Base-by-base conservation (phyloP, 2,329 filamentous ascomycete genomes). In the Coniochaeta prunicola region DNA sequence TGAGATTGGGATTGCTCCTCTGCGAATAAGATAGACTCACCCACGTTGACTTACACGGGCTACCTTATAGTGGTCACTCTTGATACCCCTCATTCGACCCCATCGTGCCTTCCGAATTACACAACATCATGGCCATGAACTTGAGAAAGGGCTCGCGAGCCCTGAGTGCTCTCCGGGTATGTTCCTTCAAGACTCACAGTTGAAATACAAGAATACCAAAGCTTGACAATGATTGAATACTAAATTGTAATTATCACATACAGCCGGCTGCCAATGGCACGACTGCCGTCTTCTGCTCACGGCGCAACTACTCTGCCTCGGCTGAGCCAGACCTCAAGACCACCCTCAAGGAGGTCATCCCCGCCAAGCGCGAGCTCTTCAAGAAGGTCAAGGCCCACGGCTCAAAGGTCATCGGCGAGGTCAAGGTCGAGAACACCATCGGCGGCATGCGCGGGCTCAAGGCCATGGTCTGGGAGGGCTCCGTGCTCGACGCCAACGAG, bases 391-490 rank as follows among this genome's bases (percentile, higher is more conserved):
- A 97, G 80, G 84, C 88, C 59, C 86, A 93, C 72, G 83, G 85
- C 57, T 84, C 87, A 68, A 94, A 92, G 75, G 86, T 87, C 61
- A 87, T 97, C 68, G 93, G 93, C 59, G 90, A 96, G 68, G 87
- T 97, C 75, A 96, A 93, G 80, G 85, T 97, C 53, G 90, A 93
- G 76, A 96, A 94, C 76, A 91, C 91, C 24, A 85, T 97, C 66
- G 94, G 94, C 67, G 94, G 94, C 69, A 97, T 97, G 94, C 90
- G 92, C 75, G 93, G 93, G 40, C 84, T 99, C 66, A 97, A 96
- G 78, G 90, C 92, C 66, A 97, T 99, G 92, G 84, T 99, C 58
- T 99, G 94, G 94, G 94, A 99, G 76, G 94, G 94, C 53, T 97
- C 92, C 12, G 93, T 97, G 26, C 87, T 99, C 56, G 94, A 99